These are phyloP conservation scores for Sarocladium kiliense DNA, from an alignment of 2,329 filamentous ascomycete species.

Conservation along the genomic window DNA sequence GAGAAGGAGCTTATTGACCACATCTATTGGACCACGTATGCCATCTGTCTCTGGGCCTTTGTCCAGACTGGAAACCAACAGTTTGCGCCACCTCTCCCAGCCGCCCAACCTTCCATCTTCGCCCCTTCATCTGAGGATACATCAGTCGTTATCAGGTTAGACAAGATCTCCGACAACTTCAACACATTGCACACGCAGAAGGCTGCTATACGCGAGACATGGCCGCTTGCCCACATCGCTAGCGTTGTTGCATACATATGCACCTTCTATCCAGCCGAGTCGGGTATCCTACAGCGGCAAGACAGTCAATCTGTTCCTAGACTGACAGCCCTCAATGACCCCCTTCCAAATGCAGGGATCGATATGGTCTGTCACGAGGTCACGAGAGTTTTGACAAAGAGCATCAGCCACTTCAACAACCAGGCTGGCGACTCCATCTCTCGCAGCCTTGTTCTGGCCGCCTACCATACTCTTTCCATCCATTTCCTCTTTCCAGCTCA, in stretches of 20 bases:
- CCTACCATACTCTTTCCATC: conserved; percentile 28
- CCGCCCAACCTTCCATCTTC: conserved; percentile 20
- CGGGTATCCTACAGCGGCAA: conserved; percentile 16
- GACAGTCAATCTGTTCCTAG: conserved; percentile 17
- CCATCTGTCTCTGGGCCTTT: conserved; percentile 32
- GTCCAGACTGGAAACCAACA: conserved; percentile 26
- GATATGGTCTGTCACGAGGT: conserved; percentile 22
- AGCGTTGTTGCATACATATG: conserved; percentile 25
- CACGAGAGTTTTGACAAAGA: conserved; percentile 20
- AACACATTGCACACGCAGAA: conserved; percentile 30
- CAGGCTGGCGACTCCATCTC: conserved; percentile 19
- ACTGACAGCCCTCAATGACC: conserved; percentile 14
- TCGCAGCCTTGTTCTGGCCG: conserved; percentile 21
- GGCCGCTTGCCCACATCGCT: conserved; percentile 27
- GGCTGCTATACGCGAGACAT: conserved; percentile 27
- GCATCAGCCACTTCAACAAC: conserved; percentile 18
- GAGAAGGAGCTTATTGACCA: conserved; percentile 33
- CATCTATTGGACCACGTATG: conserved; percentile 34
- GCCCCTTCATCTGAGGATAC: conserved; percentile 23
- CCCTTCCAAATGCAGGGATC: conserved; percentile 14
- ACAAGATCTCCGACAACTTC: conserved; percentile 30
- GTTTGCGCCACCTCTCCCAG: conserved; percentile 19
- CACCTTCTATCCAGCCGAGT: conserved; percentile 18
- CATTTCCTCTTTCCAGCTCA: conserved; percentile 26
- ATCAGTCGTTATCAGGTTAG: conserved; percentile 26